phyloP scores from a whole-genome alignment of 1,284 basidiomycete genomes.

The Cryptococcus sp. region DNA sequence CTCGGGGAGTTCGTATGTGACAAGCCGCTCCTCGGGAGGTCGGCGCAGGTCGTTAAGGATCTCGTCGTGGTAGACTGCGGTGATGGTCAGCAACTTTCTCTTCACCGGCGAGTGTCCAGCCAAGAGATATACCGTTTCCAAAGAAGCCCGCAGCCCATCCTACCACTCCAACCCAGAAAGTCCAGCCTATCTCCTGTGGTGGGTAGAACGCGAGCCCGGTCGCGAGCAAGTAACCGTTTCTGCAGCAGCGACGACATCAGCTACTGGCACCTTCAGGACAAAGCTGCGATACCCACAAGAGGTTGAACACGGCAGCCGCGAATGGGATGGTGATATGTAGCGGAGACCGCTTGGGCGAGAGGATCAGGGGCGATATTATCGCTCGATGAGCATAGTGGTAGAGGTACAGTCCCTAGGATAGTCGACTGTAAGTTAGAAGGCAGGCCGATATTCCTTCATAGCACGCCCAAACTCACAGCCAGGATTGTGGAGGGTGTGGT shows the following conservation, averaged over 20 bases:
- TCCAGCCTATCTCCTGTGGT: constrained; percentile 28
- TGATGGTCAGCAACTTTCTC: neutral
- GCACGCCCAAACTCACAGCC: constrained; percentile 32
- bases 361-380: constrained; percentile 68
- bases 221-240: constrained; percentile 33
- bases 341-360: constrained; percentile 74
- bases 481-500: constrained; percentile 58
- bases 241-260: constrained; percentile 6
- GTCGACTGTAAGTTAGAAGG: neutral
- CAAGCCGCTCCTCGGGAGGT: constrained; percentile 15
- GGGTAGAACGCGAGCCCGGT: constrained; percentile 29
- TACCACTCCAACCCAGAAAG: constrained; percentile 62
- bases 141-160: constrained; percentile 68
- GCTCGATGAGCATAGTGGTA: constrained; percentile 81
- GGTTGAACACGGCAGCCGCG: constrained; percentile 64
- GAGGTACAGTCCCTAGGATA: constrained; percentile 56
- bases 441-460: neutral
- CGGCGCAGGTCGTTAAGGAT: constrained; percentile 71
- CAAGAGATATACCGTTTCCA: constrained; percentile 58
- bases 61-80: constrained; percentile 72
- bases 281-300: constrained; percentile 65
- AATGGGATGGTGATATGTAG: constrained; percentile 67
- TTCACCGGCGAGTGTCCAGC: no score
- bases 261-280: constrained; percentile 51
- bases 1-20: constrained; percentile 23